Conservation (phyloP, 768 basidiomycete species). For the Ramaria rubella region DNA sequence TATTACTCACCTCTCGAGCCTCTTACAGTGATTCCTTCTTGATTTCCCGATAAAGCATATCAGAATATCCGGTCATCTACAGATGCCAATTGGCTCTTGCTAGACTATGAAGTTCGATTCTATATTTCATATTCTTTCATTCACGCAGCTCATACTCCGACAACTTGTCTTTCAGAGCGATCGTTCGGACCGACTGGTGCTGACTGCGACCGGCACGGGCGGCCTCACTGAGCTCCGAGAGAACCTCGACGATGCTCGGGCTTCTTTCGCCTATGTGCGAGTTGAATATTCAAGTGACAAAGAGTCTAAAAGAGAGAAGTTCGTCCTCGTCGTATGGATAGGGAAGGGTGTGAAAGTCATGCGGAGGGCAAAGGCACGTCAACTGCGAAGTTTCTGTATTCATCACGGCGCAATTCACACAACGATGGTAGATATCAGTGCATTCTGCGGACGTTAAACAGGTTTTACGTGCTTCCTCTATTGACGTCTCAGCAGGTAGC, state of each 20-base stretch:
- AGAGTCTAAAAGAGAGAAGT: conserved; percentile 84
- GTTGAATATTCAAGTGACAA: conserved; percentile 83
- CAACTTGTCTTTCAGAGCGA: conserved; percentile 40
- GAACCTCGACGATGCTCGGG: conserved; percentile 62
- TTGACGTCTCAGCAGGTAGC: conserved; percentile 82
- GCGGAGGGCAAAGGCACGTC: conserved; percentile 80
- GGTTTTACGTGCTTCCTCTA: conserved; percentile 66
- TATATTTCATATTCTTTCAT: not conserved
- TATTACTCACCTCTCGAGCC: conserved; percentile 13
- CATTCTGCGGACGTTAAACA: conserved; percentile 84
- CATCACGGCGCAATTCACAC: not conserved
- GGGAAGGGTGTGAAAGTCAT: conserved; percentile 79
- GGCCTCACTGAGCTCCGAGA: conserved; percentile 74
- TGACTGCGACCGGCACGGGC: conserved; percentile 75
- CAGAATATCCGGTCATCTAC: conserved; percentile 76
- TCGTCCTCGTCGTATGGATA: conserved; percentile 81
- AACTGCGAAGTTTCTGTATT: not conserved
- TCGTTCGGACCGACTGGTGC: conserved; percentile 70
- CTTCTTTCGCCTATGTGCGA: conserved; percentile 79
- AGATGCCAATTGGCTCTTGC: conserved; percentile 82
- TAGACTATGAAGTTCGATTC: conserved; percentile 73
- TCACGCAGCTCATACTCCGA: not conserved
- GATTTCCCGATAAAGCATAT: conserved; percentile 55
- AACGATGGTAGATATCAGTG: conserved; percentile 70
- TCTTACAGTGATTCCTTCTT: conserved; percentile 16